Conservation (phyloP, 73 alveolate genomes). For the Paramecium sexaurelia region DNA sequence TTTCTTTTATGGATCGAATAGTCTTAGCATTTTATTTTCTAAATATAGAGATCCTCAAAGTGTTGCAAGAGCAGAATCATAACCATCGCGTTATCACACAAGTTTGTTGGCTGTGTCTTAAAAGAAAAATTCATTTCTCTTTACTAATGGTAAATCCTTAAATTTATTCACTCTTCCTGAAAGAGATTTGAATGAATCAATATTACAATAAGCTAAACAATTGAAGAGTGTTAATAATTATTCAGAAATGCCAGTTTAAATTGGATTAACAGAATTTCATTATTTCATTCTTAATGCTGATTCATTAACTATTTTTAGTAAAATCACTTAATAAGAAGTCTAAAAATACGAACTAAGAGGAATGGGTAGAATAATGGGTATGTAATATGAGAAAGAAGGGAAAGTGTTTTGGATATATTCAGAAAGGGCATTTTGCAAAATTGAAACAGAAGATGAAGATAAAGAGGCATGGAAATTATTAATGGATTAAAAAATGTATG, state of each 20-base stretch:
- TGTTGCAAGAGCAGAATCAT: conserved; percentile 52
- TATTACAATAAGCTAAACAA: background rate
- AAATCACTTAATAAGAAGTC: conserved; percentile 15
- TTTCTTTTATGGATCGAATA: conserved; percentile 40
- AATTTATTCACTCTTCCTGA: conserved; percentile 34
- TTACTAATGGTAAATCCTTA: conserved; percentile 22
- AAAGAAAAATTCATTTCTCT: background rate
- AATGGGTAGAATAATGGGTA: conserved; percentile 56
- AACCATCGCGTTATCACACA: conserved; percentile 10
- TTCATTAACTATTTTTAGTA: background rate
- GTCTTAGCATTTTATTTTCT: conserved; percentile 4
- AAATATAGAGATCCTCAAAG: conserved; percentile 47
- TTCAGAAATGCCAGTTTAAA: conserved; percentile 32
- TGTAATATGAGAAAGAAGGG: conserved; percentile 37
- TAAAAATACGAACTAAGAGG: conserved; percentile 40
- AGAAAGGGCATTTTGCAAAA: conserved; percentile 14
- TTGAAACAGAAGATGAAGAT: conserved; percentile 20
- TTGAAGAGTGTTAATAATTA: background rate
- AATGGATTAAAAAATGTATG: conserved; percentile 27
- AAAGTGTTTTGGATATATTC: conserved; percentile 29
- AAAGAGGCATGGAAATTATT: conserved; percentile 57
- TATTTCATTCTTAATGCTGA: background rate
- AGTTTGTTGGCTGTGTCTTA: background rate
- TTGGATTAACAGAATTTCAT: conserved; percentile 49
- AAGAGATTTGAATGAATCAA: conserved; percentile 43